These are phyloP conservation scores for Botryotinia narcissicola DNA, from an alignment of 2,329 filamentous ascomycete genomes.

Conservation along the genomic window DNA sequence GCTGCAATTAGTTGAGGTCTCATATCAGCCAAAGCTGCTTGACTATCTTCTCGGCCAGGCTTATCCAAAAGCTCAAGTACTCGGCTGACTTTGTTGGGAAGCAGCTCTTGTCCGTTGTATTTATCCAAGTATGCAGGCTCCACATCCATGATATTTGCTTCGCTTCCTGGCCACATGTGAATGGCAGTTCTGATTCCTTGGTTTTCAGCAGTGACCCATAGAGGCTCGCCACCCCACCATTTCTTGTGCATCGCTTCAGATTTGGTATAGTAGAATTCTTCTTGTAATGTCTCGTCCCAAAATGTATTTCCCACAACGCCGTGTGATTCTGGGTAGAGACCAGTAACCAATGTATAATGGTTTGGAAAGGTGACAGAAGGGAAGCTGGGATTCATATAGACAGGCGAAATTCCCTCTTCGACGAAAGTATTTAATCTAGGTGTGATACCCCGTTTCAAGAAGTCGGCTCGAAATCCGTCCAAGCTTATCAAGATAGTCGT, in stretches of 20 bases:
- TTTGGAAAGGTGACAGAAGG: constrained; percentile 97
- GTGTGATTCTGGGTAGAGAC: constrained; percentile 87
- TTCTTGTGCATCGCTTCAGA: constrained; percentile 72
- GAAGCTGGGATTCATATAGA: constrained; percentile 92
- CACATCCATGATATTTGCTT: constrained; percentile 74
- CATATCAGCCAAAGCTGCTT: constrained; percentile 49
- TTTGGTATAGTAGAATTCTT: constrained; percentile 87
- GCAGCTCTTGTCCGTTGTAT: constrained; percentile 73
- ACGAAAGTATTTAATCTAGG: constrained; percentile 76
- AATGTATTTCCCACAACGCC: constrained; percentile 93
- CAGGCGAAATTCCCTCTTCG: constrained; percentile 79
- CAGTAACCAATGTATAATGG: constrained; percentile 90
- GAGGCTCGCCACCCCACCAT: constrained; percentile 93
- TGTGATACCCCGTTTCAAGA: constrained; percentile 78
- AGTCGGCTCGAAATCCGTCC: constrained; percentile 92
- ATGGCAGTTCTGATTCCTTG: constrained; percentile 77
- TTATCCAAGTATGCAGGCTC: constrained; percentile 81
- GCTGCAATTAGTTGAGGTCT: constrained; percentile 90
- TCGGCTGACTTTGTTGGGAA: constrained; percentile 73
- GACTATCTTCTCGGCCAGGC: constrained; percentile 64
- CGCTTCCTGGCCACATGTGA: constrained; percentile 98
- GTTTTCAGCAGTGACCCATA: constrained; percentile 90
- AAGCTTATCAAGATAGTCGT: constrained; percentile 93
- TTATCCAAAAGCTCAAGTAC: constrained; percentile 82
- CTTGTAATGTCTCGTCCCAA: constrained; percentile 75